A percentile compares a stretch with the other conserved stretches of the same genome.
Evolutionary conservation across 306 rosid genomes (phyloP).

Genomic region (Acacia confusa): DNA sequence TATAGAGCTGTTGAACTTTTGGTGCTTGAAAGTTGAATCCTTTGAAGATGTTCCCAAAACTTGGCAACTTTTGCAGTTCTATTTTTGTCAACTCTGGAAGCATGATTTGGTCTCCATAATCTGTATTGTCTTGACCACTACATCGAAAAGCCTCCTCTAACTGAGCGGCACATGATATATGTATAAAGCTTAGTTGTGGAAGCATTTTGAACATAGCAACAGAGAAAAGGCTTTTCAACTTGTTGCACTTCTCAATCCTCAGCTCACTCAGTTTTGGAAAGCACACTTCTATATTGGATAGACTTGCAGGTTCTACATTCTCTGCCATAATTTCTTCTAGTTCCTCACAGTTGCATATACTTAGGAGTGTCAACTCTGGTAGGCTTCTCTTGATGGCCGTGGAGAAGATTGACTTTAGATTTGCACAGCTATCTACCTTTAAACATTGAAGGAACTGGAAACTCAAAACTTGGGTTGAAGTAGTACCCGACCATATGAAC

Average conservation of each 20-base stretch:
- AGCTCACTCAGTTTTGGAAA: constrained; percentile 18
- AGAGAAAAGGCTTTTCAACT: constrained; percentile 24
- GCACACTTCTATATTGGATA: not conserved
- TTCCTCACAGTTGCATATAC: constrained; percentile 7
- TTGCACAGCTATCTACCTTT: not conserved
- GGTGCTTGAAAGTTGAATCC: constrained; percentile 10
- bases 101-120: not conserved
- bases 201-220: constrained; percentile 5
- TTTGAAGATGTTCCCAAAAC: constrained; percentile 2
- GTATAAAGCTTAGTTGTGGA: constrained; percentile 21
- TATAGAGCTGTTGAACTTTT: not conserved
- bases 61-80: not conserved
- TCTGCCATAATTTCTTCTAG: constrained; percentile 20
- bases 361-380: constrained; percentile 12
- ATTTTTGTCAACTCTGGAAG: constrained; percentile 13
- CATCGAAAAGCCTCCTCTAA: not conserved
- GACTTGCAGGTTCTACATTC: not conserved
- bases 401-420: constrained; percentile 13
- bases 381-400: not conserved
- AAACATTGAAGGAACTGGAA: constrained; percentile 9
- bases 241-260: constrained; percentile 3
- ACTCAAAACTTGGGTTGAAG: not conserved
- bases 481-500: constrained; percentile 8
- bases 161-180: constrained; percentile 9
- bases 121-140: not conserved